Base-by-base conservation (phyloP, 257 asterid genomes). In the Nicotiana sylvestris region DNA sequence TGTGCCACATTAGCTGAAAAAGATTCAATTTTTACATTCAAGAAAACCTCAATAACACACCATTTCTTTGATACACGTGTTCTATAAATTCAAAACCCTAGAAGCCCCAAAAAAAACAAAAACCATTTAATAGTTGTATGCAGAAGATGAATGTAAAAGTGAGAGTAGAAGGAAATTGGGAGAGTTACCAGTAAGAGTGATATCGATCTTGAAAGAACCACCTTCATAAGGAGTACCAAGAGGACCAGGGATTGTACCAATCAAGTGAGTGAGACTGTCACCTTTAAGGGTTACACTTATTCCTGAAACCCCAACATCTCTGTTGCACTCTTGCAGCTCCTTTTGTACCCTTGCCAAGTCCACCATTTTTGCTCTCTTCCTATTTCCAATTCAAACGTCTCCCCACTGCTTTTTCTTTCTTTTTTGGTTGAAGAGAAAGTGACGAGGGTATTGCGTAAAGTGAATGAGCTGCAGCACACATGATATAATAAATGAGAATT, bases 221-320 rank as follows among this genome's bases (percentile, higher is more conserved):
- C 98, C 99, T 89, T 96, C 97, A 37, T 96, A 96, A 9, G 98
- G 99, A 51, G 99, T 96, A 72, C 94, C 98, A 49, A 67, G 62
- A 25, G 99, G 99, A 70, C 99, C 99, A 33, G 98, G 96, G 67
- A 96, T 91, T 72, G 98, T 91, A 56, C 99, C 99, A 17, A 89
- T 87, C 92, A 96, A 84, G 39, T 91, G 94, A 69, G 92, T 85
- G 9, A 96, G 91, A 76, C 89, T 82, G 21, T 94, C 98, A n/a
- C 87, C 85, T 84, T 86, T 91, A 0, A 95, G 98, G 81, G 21
- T 35, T 12, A 96, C 97, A 81, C 88, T 89, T 18, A 96, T 94
- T 77, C 98, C 99, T 3, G 98, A 96, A 4, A 92, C 92, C 85
- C 87, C 87, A 8, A 92, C 83, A 88, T 94, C 98, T 76, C 91